phyloP scores from a whole-genome alignment of 352 stramenopile genomes.

The Globisporangium takayamanum region DNA sequence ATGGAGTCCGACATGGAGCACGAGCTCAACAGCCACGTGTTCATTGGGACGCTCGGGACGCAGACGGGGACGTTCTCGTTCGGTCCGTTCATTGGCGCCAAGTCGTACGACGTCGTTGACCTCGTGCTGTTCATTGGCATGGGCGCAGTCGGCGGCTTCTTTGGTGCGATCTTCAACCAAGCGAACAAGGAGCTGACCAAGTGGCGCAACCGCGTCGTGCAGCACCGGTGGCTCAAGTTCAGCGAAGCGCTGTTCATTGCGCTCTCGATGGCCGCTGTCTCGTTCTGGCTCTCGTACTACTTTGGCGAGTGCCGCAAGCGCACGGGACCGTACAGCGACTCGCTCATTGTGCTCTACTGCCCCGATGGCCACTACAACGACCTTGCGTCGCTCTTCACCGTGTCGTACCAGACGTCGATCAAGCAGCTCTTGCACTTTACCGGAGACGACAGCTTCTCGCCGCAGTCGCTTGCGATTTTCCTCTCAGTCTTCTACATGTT shows the following conservation, averaged over 20 bases:
- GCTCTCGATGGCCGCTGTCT: constrained; percentile 50
- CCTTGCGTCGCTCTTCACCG: constrained; percentile 94
- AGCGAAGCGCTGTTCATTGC: constrained; percentile 59
- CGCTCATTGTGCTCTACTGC: constrained; percentile 93
- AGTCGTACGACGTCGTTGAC: constrained; percentile 93
- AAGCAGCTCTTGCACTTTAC: constrained; percentile 97
- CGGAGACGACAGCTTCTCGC: constrained; percentile 87
- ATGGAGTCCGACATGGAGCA: constrained; percentile 41
- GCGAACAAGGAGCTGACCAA: constrained; percentile 92
- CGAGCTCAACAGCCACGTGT: constrained; percentile 33
- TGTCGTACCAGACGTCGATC: constrained; percentile 92
- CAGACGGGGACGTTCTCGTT: constrained; percentile 84
- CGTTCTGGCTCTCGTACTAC: constrained; percentile 76
- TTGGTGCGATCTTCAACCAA: constrained; percentile 96
- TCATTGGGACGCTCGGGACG: constrained; percentile 62
- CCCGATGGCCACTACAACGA: constrained; percentile 96
- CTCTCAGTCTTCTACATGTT: constrained; percentile 93
- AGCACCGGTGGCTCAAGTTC: constrained; percentile 60
- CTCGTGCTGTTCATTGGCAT: constrained; percentile 95
- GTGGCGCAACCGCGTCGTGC: constrained; percentile 56
- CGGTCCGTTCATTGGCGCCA: constrained; percentile 83
- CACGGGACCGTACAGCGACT: constrained; percentile 54
- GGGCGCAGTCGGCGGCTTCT: constrained; percentile 93
- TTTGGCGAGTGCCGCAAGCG: constrained; percentile 58
- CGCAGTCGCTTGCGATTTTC: constrained; percentile 93